These are phyloP conservation scores for Trichoderma asperellum DNA, from an alignment of 2,329 filamentous ascomycete species.

Conservation along the genomic window DNA sequence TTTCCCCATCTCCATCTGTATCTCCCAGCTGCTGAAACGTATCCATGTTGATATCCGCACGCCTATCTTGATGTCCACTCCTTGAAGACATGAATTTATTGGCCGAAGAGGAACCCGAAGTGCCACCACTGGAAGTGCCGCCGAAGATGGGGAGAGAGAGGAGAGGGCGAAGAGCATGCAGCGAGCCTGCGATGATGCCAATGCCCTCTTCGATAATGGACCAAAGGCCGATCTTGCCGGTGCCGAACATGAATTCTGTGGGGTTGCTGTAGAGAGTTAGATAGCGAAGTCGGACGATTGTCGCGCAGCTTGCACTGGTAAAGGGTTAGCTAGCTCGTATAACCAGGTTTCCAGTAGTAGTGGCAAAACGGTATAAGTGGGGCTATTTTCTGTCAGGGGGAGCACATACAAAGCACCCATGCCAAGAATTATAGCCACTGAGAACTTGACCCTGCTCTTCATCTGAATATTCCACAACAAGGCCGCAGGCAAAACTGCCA, in stretches of 20 bases:
- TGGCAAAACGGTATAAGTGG: neutral
- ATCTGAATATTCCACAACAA: constrained; percentile 18
- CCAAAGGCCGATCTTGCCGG: constrained; percentile 24
- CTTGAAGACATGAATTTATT: constrained; percentile 13
- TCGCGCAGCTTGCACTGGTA: constrained; percentile 21
- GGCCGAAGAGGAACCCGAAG: neutral
- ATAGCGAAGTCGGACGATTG: constrained; percentile 23
- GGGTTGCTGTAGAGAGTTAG: constrained; percentile 22
- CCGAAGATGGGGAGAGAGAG: constrained; percentile 22
- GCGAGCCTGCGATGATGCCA: constrained; percentile 20
- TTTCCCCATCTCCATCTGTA: constrained; percentile 16
- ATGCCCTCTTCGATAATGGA: constrained; percentile 23
- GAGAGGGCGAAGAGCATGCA: constrained; percentile 20
- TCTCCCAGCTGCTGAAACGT: constrained; percentile 19
- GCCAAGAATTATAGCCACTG: constrained; percentile 17
- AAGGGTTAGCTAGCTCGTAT: constrained; percentile 10
- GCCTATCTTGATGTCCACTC: neutral
- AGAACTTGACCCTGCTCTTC: constrained; percentile 22
- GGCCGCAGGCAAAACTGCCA: constrained; percentile 11
- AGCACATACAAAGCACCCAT: constrained; percentile 25
- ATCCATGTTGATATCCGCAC: constrained; percentile 6
- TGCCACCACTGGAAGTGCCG: neutral
- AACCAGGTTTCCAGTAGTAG: neutral
- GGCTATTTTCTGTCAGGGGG: neutral
- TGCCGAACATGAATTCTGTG: constrained; percentile 22